phyloP scores from a whole-genome alignment of 2,329 filamentous ascomycete genomes.

The Aspergillus sp. region DNA sequence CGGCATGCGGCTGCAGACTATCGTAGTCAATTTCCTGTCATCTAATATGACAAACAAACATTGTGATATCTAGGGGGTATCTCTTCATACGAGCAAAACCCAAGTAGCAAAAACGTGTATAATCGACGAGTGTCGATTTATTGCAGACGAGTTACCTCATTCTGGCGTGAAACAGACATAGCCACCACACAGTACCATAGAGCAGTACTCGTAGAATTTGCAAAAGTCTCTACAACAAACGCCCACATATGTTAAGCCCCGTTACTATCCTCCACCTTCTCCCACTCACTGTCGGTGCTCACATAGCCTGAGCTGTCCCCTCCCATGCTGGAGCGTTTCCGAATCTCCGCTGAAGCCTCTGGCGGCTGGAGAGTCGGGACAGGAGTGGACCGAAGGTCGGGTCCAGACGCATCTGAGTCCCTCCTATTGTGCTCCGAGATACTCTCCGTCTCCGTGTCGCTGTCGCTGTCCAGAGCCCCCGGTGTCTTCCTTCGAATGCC shows the following conservation, averaged over 20 bases:
- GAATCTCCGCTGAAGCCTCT: conserved; percentile 35
- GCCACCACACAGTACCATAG: background rate
- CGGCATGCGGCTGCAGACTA: too few species aligned
- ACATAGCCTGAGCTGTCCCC: conserved; percentile 55
- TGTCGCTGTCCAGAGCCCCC: conserved; percentile 40
- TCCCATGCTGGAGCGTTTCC: conserved; percentile 46
- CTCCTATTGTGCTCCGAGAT: conserved; percentile 19
- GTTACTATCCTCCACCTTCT: conserved; percentile 69
- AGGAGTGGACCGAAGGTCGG: conserved; percentile 12
- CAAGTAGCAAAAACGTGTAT: background rate
- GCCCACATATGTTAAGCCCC: background rate
- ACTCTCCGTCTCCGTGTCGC: conserved; percentile 46
- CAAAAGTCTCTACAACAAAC: background rate
- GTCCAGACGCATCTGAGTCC: background rate
- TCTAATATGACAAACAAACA: background rate
- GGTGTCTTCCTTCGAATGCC: conserved; percentile 25
- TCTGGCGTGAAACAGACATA: background rate
- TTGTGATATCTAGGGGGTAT: background rate
- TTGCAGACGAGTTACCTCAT: background rate
- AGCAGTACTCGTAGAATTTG: background rate
- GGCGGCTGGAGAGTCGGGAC: conserved; percentile 51
- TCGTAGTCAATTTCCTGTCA: background rate
- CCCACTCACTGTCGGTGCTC: conserved; percentile 96
- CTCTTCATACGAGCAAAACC: background rate
- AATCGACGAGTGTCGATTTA: background rate